A percentile compares a stretch with the other conserved stretches of the same genome.
These are phyloP conservation scores for Neonectria ditissima DNA, from an alignment of 2,329 filamentous ascomycete species.

Conservation along the genomic window DNA sequence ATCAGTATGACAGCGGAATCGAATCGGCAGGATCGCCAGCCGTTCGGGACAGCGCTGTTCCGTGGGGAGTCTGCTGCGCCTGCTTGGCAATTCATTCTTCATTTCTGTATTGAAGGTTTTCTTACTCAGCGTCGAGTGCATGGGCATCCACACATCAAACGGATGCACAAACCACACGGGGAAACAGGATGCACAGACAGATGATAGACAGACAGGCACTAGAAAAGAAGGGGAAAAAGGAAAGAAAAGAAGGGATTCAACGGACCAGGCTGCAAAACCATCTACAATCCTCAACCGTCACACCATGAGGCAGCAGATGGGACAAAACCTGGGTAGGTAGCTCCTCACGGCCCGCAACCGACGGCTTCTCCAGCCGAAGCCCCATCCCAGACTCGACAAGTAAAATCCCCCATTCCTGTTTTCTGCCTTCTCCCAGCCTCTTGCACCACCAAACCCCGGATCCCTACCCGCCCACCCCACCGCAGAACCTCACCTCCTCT, in stretches of 20 bases:
- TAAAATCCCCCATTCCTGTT: too few species aligned
- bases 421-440: background rate
- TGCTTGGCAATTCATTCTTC: too few species aligned
- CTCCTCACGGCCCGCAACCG: background rate
- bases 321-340: background rate
- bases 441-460: background rate
- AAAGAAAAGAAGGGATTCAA: background rate
- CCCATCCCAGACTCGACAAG: background rate
- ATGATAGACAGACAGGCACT: too few species aligned
- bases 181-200: too few species aligned
- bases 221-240: slow-evolving; percentile 1
- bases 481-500: background rate
- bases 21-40: background rate
- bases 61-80: too few species aligned
- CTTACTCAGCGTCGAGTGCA: slow-evolving; percentile 17
- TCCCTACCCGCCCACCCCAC: slow-evolving; percentile 6
- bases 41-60: slow-evolving; percentile 7
- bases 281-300: background rate
- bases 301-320: background rate
- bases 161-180: slow-evolving; percentile 10
- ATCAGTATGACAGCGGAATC: background rate
- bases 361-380: slow-evolving; percentile 3
- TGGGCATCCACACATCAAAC: background rate
- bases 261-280: slow-evolving; percentile 15
- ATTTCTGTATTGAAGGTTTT: too few species aligned